Percentiles rank a stretch among this genome's conserved stretches.
These are phyloP conservation scores for Saccharomycopsis oosterbeekiorum DNA, from an alignment of 805 yeast species.

Conservation along the genomic window DNA sequence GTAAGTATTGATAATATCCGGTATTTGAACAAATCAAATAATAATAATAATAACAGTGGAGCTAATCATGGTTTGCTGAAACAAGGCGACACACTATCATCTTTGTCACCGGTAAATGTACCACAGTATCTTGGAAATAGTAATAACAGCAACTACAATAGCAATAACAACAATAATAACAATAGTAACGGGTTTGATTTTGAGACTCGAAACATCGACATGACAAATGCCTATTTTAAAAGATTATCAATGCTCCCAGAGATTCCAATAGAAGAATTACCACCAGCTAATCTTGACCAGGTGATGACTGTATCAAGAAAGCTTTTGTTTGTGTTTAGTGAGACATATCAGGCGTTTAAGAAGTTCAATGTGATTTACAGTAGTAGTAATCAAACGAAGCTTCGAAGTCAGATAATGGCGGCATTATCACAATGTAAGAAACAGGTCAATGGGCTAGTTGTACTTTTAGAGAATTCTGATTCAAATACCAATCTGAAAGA, in stretches of 20 bases:
- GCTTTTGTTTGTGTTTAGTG: constrained; percentile 36
- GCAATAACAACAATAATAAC: not conserved
- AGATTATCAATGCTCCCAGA: constrained; percentile 35
- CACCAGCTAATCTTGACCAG: not conserved
- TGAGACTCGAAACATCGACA: constrained; percentile 22
- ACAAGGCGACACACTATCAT: not conserved
- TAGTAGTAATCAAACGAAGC: constrained; percentile 5
- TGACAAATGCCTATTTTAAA: constrained; percentile 37
- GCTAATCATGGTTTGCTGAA: not conserved
- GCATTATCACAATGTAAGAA: constrained; percentile 28
- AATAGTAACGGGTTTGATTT: not conserved
- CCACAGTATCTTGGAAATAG: not conserved
- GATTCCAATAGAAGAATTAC: not conserved
- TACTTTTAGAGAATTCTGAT: constrained; percentile 28
- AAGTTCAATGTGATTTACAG: constrained; percentile 26
- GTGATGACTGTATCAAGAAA: constrained; percentile 32
- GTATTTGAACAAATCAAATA: not conserved
- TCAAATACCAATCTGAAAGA: constrained; percentile 19
- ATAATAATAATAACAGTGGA: not conserved
- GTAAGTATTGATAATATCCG: not conserved
- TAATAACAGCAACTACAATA: not conserved
- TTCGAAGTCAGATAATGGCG: not conserved
- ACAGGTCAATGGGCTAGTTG: constrained; percentile 34
- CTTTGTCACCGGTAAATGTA: not conserved
- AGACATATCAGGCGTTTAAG: constrained; percentile 35